A percentile compares a stretch with the other conserved stretches of the same genome.
Conservation (phyloP, 345 rosid species). For the Euphorbia pulcherrima region DNA sequence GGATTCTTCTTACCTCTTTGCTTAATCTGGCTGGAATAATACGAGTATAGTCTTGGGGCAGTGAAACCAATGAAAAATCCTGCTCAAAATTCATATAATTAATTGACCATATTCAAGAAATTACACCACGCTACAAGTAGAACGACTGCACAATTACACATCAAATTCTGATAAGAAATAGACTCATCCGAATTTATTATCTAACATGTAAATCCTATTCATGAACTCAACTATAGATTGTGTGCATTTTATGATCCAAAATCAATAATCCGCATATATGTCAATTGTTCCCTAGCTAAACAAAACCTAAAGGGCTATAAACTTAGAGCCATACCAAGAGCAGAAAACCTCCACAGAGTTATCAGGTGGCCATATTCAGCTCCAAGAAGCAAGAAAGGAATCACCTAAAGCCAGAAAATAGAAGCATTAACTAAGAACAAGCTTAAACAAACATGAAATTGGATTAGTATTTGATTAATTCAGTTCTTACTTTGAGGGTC, state of each 20-base stretch:
- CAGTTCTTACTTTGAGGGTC: slow-evolving; percentile 71
- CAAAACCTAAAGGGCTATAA: not conserved
- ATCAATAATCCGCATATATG: too few relatives aligned
- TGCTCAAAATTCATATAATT: slow-evolving; percentile 32
- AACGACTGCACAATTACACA: too few relatives aligned
- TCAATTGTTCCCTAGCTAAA: not conserved
- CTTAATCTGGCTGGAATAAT: slow-evolving; percentile 53
- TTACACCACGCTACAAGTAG: slow-evolving; percentile 6
- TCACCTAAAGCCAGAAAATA: slow-evolving; percentile 48
- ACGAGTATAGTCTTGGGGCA: slow-evolving; percentile 60
- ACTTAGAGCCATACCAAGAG: slow-evolving; percentile 47
- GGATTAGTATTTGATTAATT: not conserved
- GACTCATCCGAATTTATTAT: too few relatives aligned
- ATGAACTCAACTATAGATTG: too few relatives aligned
- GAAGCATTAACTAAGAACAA: slow-evolving; percentile 2
- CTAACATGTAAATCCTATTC: too few relatives aligned
- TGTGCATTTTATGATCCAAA: too few relatives aligned
- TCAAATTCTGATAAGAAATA: too few relatives aligned
- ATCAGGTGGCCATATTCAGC: slow-evolving; percentile 82
- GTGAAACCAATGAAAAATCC: slow-evolving; percentile 81
- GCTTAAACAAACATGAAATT: slow-evolving; percentile 9
- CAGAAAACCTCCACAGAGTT: slow-evolving; percentile 71
- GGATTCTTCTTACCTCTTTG: slow-evolving; percentile 41
- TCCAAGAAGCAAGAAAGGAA: slow-evolving; percentile 78
- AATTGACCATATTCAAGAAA: slow-evolving; percentile 6